These are phyloP conservation scores for Leishmania tropica DNA, from an alignment of 208 protist genomes.

Conservation along the genomic window DNA sequence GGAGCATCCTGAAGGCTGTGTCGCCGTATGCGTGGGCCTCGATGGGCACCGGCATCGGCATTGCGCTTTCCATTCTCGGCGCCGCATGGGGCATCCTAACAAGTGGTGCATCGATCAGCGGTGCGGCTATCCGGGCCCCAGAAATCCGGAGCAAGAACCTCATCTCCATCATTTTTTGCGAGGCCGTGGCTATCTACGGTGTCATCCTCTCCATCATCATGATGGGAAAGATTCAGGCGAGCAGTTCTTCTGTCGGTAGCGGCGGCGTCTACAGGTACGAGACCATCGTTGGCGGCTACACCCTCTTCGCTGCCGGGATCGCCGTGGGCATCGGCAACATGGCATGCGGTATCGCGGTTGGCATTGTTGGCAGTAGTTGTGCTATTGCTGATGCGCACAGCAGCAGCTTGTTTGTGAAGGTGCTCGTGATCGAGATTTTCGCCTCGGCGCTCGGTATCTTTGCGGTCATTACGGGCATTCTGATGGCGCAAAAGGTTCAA, in stretches of 20 bases:
- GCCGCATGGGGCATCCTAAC: slow-evolving; percentile 92
- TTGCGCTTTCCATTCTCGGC: slow-evolving; percentile 85
- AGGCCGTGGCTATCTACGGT: slow-evolving; percentile 99
- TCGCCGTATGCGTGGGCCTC: slow-evolving; percentile 83
- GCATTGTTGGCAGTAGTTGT: slow-evolving; percentile 96
- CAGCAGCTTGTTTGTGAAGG: slow-evolving; percentile 96
- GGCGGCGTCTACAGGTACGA: slow-evolving; percentile 52
- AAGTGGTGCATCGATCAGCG: slow-evolving; percentile 85
- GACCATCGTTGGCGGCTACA: slow-evolving; percentile 79
- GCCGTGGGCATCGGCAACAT: slow-evolving; percentile 96
- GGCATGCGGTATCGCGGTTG: slow-evolving; percentile 95
- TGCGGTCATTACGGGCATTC: slow-evolving; percentile 97
- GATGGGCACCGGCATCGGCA: slow-evolving; percentile 80
- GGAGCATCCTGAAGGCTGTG: slow-evolving; percentile 64
- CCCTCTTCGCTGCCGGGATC: slow-evolving; percentile 95
- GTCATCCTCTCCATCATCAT: slow-evolving; percentile 99
- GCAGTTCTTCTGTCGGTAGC: slow-evolving; percentile 42
- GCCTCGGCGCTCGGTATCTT: slow-evolving; percentile 97
- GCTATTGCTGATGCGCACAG: slow-evolving; percentile 96
- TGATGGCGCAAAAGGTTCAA: slow-evolving; percentile 90
- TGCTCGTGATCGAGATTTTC: slow-evolving; percentile 98
- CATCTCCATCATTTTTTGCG: slow-evolving; percentile 99
- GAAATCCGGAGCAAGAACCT: slow-evolving; percentile 94
- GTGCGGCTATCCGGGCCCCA: slow-evolving; percentile 84
- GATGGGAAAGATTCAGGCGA: slow-evolving; percentile 90